A percentile compares a stretch with the other conserved stretches of the same genome.
phyloP scores from a whole-genome alignment of 2,329 filamentous ascomycete genomes.

The Mycosphaerella arachidis region DNA sequence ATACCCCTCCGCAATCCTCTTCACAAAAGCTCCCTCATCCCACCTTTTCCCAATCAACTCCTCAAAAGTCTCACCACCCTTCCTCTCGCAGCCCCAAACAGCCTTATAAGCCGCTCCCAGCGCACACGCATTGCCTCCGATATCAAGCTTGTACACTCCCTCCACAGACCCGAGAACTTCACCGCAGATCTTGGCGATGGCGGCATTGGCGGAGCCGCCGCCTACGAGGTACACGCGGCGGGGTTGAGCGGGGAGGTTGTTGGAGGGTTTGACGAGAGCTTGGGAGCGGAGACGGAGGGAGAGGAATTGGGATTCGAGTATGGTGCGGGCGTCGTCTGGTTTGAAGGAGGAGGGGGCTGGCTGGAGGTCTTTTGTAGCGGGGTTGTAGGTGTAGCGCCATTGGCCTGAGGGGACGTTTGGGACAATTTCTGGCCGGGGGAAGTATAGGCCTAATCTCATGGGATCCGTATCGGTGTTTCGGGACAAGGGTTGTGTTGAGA shows the following conservation, averaged over 20 bases:
- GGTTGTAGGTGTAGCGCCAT: constrained; percentile 70
- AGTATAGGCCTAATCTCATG: constrained; percentile 88
- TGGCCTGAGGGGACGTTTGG: constrained; percentile 82
- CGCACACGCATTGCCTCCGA: constrained; percentile 92
- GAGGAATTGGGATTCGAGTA: constrained; percentile 92
- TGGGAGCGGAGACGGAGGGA: constrained; percentile 82
- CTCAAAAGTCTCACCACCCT: constrained; percentile 64
- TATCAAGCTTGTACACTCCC: constrained; percentile 88
- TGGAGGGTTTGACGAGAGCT: constrained; percentile 57
- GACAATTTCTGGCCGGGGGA: constrained; percentile 90
- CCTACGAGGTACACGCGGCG: constrained; percentile 90
- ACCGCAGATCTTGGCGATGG: constrained; percentile 78
- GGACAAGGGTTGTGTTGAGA: constrained; percentile 65
- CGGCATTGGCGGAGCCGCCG: constrained; percentile 82
- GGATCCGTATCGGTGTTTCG: constrained; percentile 49
- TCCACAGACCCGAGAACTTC: constrained; percentile 85
- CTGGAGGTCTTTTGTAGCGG: constrained; percentile 44
- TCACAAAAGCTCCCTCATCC: constrained; percentile 77
- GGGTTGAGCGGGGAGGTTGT: constrained; percentile 70
- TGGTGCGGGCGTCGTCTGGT: constrained; percentile 68
- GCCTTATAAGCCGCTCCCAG: constrained; percentile 94
- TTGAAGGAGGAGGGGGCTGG: constrained; percentile 43
- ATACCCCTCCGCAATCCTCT: constrained; percentile 80
- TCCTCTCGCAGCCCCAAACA: constrained; percentile 79
- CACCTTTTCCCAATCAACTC: constrained; percentile 78